phyloP scores from a whole-genome alignment of 306 rosid species.

The Quercus engelmannii region DNA sequence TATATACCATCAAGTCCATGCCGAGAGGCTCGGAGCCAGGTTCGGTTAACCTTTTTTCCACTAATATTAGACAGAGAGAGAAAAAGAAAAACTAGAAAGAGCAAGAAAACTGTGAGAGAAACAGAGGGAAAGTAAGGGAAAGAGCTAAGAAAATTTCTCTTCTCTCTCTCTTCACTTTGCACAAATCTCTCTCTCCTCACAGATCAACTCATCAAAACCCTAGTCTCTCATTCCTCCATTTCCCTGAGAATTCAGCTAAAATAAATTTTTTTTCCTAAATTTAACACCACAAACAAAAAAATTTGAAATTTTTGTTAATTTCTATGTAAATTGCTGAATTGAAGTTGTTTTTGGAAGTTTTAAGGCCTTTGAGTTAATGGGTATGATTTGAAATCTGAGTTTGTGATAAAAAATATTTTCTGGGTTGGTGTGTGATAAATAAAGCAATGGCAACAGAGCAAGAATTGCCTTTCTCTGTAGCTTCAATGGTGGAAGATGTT shows the following conservation, averaged over 20 bases:
- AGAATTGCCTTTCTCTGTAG: constrained; percentile 54
- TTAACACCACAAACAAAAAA: not conserved
- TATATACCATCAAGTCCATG: constrained; percentile 45
- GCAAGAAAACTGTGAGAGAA: constrained; percentile 8
- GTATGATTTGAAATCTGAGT: constrained; percentile 19
- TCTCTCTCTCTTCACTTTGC: constrained; percentile 31
- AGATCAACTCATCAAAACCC: constrained; percentile 19
- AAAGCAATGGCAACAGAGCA: constrained; percentile 56
- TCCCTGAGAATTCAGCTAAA: constrained; percentile 13
- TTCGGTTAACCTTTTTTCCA: constrained; percentile 49
- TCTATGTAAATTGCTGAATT: not conserved
- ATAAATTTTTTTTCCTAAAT: not conserved
- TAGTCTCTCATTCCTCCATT: constrained; percentile 19
- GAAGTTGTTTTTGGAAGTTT: not conserved
- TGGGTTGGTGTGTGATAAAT: not conserved
- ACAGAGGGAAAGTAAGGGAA: constrained; percentile 30
- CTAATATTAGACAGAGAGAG: constrained; percentile 42
- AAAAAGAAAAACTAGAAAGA: not conserved
- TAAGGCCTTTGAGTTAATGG: constrained; percentile 2
- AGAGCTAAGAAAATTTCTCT: constrained; percentile 18
- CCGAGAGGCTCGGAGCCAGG: constrained; percentile 83
- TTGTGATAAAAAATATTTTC: not conserved
- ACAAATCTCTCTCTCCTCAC: not conserved
- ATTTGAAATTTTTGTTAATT: not conserved
- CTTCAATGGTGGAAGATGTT: constrained; percentile 76